Base-by-base conservation (phyloP, 2,329 filamentous ascomycete genomes). In the Fusarium sp. region DNA sequence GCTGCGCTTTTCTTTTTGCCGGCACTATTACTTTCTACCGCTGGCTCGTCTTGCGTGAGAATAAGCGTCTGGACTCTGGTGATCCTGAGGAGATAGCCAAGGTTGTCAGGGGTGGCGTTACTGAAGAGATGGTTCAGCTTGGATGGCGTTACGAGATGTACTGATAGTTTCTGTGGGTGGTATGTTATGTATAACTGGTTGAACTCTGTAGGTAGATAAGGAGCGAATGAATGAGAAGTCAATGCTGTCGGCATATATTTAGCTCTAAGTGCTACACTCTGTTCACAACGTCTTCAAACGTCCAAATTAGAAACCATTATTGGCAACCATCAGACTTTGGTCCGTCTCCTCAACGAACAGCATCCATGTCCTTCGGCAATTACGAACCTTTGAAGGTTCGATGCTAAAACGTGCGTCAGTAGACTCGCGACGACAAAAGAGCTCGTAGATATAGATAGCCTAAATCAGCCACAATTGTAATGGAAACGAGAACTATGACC, bases 131-230 rank as follows among this genome's bases (percentile, higher is more conserved):
- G 83, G 77, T 85, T 14, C 77, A 80, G 30, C 68, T 85, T 15
- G 77, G 77, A 38, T 85, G 82, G 83, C 80, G 83, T 10, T 85
- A 85, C 60, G 83, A 85, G 68, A 84, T 84, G 82, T 84, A 80
- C 61, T 83, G 61, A 79, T 41, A 28, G n/a, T 0, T 18, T 20
- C 11, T 7, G 28, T 22, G 18, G 3, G 11, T 13, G 33, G 9
- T 24, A 15, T 1, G n/a, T 15, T 1, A 0, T 4, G 0, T 5
- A 22, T 6, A 24, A 3, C 8, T 10, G 12, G 16, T 1, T 22
- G 42, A 7, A 3, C 12, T 45, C 4, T 20, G 7, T 20, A 20
- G 6, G 7, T 18, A 8, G 54, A 9, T 30, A 6, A 7, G 4
- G 0, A 22, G 14, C n/a, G 11, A 16, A 20, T 24, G 24, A 2